phyloP scores from a whole-genome alignment of 2,329 filamentous ascomycete genomes.

The Tolypocladium inflatum region DNA sequence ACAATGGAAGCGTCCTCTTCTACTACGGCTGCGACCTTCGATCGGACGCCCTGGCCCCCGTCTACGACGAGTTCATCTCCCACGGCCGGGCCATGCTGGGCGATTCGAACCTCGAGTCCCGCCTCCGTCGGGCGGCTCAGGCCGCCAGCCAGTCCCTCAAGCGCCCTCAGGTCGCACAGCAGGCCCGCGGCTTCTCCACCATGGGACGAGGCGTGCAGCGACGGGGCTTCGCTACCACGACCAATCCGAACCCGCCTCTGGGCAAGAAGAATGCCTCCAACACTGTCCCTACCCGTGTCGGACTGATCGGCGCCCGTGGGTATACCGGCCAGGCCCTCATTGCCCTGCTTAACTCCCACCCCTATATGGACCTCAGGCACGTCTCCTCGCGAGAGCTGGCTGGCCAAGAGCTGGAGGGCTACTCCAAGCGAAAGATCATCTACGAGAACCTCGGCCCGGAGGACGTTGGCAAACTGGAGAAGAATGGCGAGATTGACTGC shows the following conservation, averaged over 20 bases:
- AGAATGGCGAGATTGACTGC: conserved; percentile 77
- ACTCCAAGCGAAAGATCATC: conserved; percentile 81
- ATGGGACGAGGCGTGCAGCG: conserved; percentile 9
- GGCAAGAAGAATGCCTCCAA: conserved; percentile 84
- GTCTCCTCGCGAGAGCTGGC: conserved; percentile 90
- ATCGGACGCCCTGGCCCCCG: conserved; percentile 63
- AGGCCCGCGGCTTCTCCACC: conserved; percentile 11
- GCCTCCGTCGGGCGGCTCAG: conserved; percentile 68
- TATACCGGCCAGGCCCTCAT: conserved; percentile 78
- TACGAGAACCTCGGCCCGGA: conserved; percentile 88
- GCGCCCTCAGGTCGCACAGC: conserved; percentile 12
- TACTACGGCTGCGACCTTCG: conserved; percentile 86
- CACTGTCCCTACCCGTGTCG: conserved; percentile 66
- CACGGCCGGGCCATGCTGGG: conserved; percentile 81
- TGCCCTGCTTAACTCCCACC: conserved; percentile 76
- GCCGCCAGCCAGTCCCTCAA: conserved; percentile 48
- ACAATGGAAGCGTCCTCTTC: conserved; percentile 83
- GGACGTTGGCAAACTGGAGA: conserved; percentile 77
- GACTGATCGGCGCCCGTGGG: conserved; percentile 82
- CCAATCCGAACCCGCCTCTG: conserved; percentile 73
- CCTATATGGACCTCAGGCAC: conserved; percentile 79
- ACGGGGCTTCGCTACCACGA: conserved; percentile 12
- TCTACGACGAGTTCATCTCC: conserved; percentile 78
- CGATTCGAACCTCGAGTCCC: conserved; percentile 80
- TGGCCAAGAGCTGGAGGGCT: conserved; percentile 79